These are phyloP conservation scores for Hippophae gyantsensis DNA, from an alignment of 306 rosid genomes.

Conservation along the genomic window DNA sequence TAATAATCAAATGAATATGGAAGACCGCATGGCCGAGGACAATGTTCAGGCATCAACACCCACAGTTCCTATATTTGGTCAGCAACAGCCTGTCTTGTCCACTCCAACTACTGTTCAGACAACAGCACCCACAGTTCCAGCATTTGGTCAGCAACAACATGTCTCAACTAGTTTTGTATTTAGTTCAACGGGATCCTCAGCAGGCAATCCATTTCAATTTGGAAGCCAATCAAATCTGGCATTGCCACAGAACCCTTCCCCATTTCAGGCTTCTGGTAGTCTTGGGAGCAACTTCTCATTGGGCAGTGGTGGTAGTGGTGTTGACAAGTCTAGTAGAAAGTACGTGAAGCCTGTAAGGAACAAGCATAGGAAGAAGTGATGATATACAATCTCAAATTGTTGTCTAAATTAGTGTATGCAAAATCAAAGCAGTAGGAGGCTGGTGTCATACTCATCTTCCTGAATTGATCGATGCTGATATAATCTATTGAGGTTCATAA, in stretches of 20 bases:
- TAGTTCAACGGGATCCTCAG: constrained; percentile 39
- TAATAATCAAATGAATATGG: constrained; percentile 71
- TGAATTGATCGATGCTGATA: constrained; percentile 21
- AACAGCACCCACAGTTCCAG: too few species aligned
- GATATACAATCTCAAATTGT: not conserved
- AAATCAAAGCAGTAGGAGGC: constrained; percentile 11
- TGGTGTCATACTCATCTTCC: constrained; percentile 18
- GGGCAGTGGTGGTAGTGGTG: constrained; percentile 59
- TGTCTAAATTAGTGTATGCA: constrained; percentile 1
- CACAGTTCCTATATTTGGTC: constrained; percentile 37
- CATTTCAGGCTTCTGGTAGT: constrained; percentile 70
- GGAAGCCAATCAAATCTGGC: constrained; percentile 38
- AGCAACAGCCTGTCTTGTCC: constrained; percentile 20
- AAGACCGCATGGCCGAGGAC: constrained; percentile 94
- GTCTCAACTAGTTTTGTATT: constrained; percentile 44
- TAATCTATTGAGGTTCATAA: constrained; percentile 15
- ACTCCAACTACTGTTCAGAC: constrained; percentile 9
- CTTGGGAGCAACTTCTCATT: constrained; percentile 72
- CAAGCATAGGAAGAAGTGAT: constrained; percentile 57
- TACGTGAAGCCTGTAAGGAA: constrained; percentile 30
- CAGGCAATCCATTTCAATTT: constrained; percentile 46
- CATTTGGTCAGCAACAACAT: constrained; percentile 17
- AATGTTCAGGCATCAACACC: constrained; percentile 38
- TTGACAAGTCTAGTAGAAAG: constrained; percentile 60
- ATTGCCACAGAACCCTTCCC: constrained; percentile 45